Evolutionary conservation across 768 basidiomycete genomes (phyloP).

Genomic region (Trametes cinnabarina): DNA sequence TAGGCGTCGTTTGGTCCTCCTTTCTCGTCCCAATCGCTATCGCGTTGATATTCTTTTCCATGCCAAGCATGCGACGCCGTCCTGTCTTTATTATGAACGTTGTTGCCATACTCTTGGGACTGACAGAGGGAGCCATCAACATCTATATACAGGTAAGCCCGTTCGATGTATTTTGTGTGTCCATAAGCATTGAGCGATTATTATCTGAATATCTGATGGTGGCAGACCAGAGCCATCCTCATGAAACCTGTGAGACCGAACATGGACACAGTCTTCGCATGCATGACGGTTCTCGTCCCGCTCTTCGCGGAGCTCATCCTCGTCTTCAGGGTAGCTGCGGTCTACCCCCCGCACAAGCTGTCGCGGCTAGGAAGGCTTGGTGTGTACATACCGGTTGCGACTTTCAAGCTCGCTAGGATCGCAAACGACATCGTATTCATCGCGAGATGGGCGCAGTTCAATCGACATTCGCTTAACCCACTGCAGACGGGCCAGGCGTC

Average conservation of each 20-base stretch:
- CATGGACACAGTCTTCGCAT: background rate
- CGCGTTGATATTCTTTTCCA: slow-evolving; percentile 28
- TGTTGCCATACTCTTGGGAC: slow-evolving; percentile 16
- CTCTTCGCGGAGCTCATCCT: slow-evolving; percentile 39
- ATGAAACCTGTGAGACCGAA: background rate
- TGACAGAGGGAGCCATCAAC: background rate
- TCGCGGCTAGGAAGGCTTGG: slow-evolving; percentile 13
- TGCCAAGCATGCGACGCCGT: slow-evolving; percentile 18
- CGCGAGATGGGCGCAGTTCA: slow-evolving; percentile 2
- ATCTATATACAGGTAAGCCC: background rate
- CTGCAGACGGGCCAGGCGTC: slow-evolving; percentile 6
- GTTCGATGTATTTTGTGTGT: background rate
- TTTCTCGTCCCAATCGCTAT: slow-evolving; percentile 10
- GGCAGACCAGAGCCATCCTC: background rate
- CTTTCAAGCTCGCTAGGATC: slow-evolving; percentile 34
- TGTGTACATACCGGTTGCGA: slow-evolving; percentile 30
- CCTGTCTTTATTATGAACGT: slow-evolving; percentile 29
- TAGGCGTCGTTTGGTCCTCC: background rate
- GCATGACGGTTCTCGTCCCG: slow-evolving; percentile 27
- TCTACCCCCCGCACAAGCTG: slow-evolving; percentile 31
- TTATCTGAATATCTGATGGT: too few species aligned
- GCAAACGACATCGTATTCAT: slow-evolving; percentile 19
- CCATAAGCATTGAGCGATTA: background rate
- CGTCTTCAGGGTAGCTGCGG: slow-evolving; percentile 35
- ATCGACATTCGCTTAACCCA: background rate